Evolutionary conservation across 768 basidiomycete species (phyloP), one percentile per base, ranked within the genome.

Genomic region (Aureoboletus auriporus): DNA sequence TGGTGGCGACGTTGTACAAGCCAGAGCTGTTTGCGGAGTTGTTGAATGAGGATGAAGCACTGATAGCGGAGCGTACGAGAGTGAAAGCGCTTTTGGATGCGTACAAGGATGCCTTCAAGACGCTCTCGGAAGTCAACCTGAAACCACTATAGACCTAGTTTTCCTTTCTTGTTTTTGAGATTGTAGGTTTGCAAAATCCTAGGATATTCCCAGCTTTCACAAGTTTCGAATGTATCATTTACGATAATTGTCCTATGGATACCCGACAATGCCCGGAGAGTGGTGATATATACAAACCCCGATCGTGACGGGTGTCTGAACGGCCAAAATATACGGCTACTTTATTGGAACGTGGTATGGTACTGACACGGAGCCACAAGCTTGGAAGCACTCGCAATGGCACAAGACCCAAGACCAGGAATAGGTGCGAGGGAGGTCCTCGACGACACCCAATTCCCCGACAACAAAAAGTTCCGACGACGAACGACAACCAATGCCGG

Each of bases 41-140:
- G 71, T 69, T 99, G 60, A 88, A 92, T 60, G 96, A 99, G 70
- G 96, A 99, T 62, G 94, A 98, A 71, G 83, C 88, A 51, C 74
- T 98, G 44, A 93, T 96, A 39, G 89, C 90, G 38, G 96, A 99
- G 72, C 77, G 96, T 46, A 78, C 90, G 53, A 76, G 96, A 63
- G 89, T 99, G 16, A 97, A 98, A 78, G 86, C 91, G 2, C 67
- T 98, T 44, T 73, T 99, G 58, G 93, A 97, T 62, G 95, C 95
- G 13, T 99, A 99, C 71, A 93, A 86, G 75, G 94, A 89, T 37
- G 90, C 90, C 41, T 93, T 93, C 69, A 91, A 86, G 69, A 91
- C 80, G 14, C 71, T 93, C 23, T 86, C 89, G 4, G 90, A 93
- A 57, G 83, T 93, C 44, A 86, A 78, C 60, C 64, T 93, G 58